Percentiles rank a stretch among this genome's conserved stretches.
Evolutionary conservation across 2,329 filamentous ascomycete genomes (phyloP).

Genomic region (Microdochium bolleyi): DNA sequence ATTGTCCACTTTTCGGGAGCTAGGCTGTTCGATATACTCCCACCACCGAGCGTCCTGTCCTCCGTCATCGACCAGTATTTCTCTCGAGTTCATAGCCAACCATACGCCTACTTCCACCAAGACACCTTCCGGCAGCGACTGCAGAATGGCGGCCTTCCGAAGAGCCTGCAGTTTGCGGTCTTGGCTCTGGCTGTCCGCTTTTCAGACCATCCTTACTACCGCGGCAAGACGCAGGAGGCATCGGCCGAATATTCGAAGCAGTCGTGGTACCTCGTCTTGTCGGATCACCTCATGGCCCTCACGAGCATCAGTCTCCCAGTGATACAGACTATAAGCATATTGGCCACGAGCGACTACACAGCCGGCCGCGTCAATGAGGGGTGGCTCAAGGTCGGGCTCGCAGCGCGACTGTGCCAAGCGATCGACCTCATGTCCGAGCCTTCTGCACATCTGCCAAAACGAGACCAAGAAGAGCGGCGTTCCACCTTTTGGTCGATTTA

Average conservation of each 20-base stretch:
- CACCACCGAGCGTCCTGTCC: constrained; percentile 1
- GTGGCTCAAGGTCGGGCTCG: constrained; percentile 26
- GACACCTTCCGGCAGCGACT: constrained; percentile 19
- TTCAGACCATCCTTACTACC: constrained; percentile 17
- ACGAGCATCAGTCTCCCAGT: constrained; percentile 22
- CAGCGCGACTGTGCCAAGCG: constrained; percentile 24
- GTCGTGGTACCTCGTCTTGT: constrained; percentile 20
- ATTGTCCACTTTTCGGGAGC: too few relatives aligned
- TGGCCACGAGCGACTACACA: constrained; percentile 27
- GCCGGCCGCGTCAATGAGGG: constrained; percentile 8
- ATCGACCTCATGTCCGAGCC: constrained; percentile 23
- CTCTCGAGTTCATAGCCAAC: constrained; percentile 24
- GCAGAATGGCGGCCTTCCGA: constrained; percentile 10
- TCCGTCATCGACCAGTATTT: constrained; percentile 21
- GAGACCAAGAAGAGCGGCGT: constrained; percentile 23
- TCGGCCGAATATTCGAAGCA: constrained; percentile 14
- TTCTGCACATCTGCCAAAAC: constrained; percentile 5
- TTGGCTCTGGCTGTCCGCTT: constrained; percentile 22
- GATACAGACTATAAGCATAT: constrained; percentile 25
- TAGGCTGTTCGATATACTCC: not conserved
- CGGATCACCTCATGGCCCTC: constrained; percentile 15
- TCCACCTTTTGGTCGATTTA: constrained; percentile 29
- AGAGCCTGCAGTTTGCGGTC: constrained; percentile 21
- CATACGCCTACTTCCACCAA: constrained; percentile 28
- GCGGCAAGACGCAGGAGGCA: constrained; percentile 10